Base-by-base conservation (phyloP, 2,329 filamentous ascomycete species). In the Catunica adiposa region DNA sequence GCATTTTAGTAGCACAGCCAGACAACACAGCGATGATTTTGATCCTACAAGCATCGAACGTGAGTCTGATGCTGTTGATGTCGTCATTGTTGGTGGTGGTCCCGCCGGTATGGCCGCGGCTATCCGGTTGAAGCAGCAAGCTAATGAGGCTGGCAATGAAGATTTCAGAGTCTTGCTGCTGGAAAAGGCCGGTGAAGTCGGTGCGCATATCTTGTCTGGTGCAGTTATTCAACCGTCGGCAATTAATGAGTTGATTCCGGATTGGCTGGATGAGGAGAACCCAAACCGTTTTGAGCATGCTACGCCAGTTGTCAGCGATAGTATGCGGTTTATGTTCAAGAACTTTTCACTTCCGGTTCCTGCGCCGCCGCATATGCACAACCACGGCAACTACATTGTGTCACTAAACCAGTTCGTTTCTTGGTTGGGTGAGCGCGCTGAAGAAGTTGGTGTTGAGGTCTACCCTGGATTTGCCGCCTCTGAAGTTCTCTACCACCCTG, bases 361-460 rank as follows among this genome's bases (percentile, higher is more conserved):
- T 1, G 81, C 83, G 11, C 92, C 92, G 47, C 92, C 92, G 31
- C 92, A 97, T 72, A 98, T 98, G 92, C 81, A 89, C 73, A 98
- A 98, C 67, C 80, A 94, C 64, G 92, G 92, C 62, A 98, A 98
- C 71, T 97, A 94, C 69, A 98, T 98, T 62, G 82, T 98, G 64
- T 94, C 87, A 65, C 71, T 98, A 64, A 97, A 94, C 68, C 87
- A 97, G 68, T 84, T 98, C 65, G 85, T 86, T 57, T 94, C 90
- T 70, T 98, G 92, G 92, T 75, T 98, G 1, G 89, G 87, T 51
- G 92, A 97, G 67, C 80, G 90, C 51, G 92, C 92, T n/a, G 92
- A 98, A 70, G 92, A 97, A 70, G 66, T 94, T 29, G 92, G 92
- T 31, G 92, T 98, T 26, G 92, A 98, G 70, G 80, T 98, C 11